Conservation (phyloP, 2,329 filamentous ascomycete species). For the Albifimbria verrucaria region DNA sequence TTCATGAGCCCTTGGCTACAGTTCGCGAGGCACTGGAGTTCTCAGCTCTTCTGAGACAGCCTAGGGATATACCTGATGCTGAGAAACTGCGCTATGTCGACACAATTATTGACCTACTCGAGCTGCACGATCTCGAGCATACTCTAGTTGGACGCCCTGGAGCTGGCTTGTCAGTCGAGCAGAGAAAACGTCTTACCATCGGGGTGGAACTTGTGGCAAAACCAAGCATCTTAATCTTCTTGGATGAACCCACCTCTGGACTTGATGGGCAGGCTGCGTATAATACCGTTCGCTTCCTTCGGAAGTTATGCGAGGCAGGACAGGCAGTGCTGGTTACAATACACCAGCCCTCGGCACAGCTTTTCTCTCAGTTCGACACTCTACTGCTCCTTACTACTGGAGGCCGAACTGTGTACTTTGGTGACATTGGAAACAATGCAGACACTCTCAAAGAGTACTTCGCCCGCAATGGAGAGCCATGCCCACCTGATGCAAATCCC, state of each 20-base stretch:
- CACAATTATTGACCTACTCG: background rate
- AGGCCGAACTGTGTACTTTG: slow-evolving; percentile 5
- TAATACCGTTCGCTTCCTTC: slow-evolving; percentile 37
- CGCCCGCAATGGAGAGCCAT: slow-evolving; percentile 40
- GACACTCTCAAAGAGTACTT: slow-evolving; percentile 40
- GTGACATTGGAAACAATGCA: slow-evolving; percentile 10
- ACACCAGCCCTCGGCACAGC: slow-evolving; percentile 50
- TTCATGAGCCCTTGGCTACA: background rate
- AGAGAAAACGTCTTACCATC: slow-evolving; percentile 62
- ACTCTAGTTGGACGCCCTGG: background rate
- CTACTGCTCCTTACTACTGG: slow-evolving; percentile 11
- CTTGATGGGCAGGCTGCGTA: slow-evolving; percentile 30
- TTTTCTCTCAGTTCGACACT: slow-evolving; percentile 9
- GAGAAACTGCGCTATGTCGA: background rate
- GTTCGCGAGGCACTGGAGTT: background rate
- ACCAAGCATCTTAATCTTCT: slow-evolving; percentile 57
- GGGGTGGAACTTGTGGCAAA: slow-evolving; percentile 68
- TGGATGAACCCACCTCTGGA: slow-evolving; percentile 61
- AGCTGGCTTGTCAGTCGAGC: background rate
- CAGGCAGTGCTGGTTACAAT: slow-evolving; percentile 61
- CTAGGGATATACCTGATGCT: background rate
- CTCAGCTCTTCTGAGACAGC: background rate
- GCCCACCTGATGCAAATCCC: slow-evolving; percentile 36
- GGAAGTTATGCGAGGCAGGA: slow-evolving; percentile 53
- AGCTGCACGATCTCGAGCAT: background rate